These are phyloP conservation scores for Dryas alaskensis DNA, from an alignment of 306 rosid genomes.

Conservation along the genomic window DNA sequence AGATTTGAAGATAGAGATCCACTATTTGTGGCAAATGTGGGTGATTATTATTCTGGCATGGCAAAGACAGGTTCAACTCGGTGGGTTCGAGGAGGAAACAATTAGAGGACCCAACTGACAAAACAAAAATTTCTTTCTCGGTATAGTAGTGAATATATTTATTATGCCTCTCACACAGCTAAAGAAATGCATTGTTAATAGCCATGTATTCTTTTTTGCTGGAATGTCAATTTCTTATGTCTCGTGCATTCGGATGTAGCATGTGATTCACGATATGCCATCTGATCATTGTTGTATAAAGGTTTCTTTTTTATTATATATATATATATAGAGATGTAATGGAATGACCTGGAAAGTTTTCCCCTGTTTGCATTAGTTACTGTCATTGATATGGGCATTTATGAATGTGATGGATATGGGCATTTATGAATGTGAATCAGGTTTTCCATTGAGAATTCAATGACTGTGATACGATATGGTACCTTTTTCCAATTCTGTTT, in stretches of 20 bases:
- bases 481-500: neutral
- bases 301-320: neutral
- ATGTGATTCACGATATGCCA: constrained; percentile 17
- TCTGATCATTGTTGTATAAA: constrained; percentile 33
- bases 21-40: constrained; percentile 89
- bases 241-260: constrained; percentile 23
- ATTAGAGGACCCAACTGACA: constrained; percentile 30
- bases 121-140: constrained; percentile 1
- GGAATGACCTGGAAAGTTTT: neutral
- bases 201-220: neutral
- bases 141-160: neutral
- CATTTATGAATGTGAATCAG: neutral
- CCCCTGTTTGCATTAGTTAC: neutral
- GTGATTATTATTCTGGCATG: constrained; percentile 75
- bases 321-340: neutral
- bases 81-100: constrained; percentile 65
- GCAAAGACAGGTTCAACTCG: constrained; percentile 59
- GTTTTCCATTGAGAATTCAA: neutral
- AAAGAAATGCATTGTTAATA: neutral
- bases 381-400: neutral
- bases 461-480: neutral
- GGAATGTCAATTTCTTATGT: neutral
- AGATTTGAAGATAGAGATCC: constrained; percentile 81
- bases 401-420: neutral
- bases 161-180: neutral